Percentiles rank a stretch among this genome's conserved stretches.
Conservation (phyloP, 2,329 filamentous ascomycete genomes). For the Talaromyces piceae region DNA sequence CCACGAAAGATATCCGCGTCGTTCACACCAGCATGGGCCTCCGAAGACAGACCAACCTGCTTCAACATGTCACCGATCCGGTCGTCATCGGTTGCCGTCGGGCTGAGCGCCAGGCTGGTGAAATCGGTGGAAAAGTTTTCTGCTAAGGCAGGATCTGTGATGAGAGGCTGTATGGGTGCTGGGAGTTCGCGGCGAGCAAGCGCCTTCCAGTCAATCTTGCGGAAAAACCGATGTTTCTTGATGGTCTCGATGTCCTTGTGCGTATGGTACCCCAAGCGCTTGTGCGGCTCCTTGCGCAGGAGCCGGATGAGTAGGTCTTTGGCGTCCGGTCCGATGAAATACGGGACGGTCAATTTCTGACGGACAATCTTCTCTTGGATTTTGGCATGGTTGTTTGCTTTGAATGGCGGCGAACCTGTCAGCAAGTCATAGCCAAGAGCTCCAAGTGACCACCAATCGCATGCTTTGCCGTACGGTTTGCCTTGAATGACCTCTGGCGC, state of each 20-base stretch:
- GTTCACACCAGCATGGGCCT: conserved; percentile 12
- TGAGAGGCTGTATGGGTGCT: conserved; percentile 84
- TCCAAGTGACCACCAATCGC: conserved; percentile 98
- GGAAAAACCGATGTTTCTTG: conserved; percentile 93
- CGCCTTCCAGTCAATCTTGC: conserved; percentile 89
- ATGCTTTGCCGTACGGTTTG: conserved; percentile 82
- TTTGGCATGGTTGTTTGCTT: conserved; percentile 83
- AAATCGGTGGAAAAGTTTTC: conserved; percentile 97
- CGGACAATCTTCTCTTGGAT: conserved; percentile 94
- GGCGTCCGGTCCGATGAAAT: conserved; percentile 83
- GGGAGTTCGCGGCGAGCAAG: conserved; percentile 74
- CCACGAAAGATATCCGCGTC: conserved; percentile 40
- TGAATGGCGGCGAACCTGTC: conserved; percentile 86
- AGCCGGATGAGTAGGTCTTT: conserved; percentile 90
- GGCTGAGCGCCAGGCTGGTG: conserved; percentile 75
- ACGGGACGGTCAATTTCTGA: conserved; percentile 81
- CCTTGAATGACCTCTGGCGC: conserved; percentile 88
- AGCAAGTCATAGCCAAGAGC: conserved; percentile 87
- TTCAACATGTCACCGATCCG: conserved; percentile 15
- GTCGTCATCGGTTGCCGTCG: conserved; percentile 43
- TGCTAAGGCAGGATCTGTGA: conserved; percentile 89
- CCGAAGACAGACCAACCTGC: conserved; percentile 14
- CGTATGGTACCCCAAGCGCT: conserved; percentile 82
- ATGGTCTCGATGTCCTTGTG: conserved; percentile 77
- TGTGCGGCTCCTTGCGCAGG: conserved; percentile 83